Conservation (phyloP, 305 asterid genomes). For the Fraxinus angustifolia region DNA sequence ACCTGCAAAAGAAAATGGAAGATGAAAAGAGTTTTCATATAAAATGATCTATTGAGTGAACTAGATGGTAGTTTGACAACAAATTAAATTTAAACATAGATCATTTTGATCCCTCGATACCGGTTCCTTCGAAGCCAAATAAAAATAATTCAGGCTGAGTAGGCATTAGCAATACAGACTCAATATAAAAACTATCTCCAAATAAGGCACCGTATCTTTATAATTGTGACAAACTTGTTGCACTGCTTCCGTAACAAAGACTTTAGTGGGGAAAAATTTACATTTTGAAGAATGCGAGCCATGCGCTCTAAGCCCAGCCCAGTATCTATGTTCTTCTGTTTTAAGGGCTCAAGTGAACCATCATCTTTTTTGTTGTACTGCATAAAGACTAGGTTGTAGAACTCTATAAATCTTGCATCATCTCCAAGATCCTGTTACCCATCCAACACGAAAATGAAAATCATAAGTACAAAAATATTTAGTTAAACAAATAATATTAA, state of each 20-base stretch:
- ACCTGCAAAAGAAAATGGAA: slow-evolving; percentile 48
- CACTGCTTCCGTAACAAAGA: background rate
- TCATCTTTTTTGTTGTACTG: slow-evolving; percentile 86
- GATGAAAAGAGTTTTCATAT: slow-evolving; percentile 12
- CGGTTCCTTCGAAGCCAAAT: background rate
- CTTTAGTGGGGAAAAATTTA: slow-evolving; percentile 15
- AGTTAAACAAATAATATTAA: background rate
- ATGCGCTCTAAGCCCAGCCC: slow-evolving; percentile 96
- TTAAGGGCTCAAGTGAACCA: slow-evolving; percentile 94
- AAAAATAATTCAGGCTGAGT: background rate
- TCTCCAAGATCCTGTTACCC: slow-evolving; percentile 82
- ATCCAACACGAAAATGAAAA: slow-evolving; percentile 17
- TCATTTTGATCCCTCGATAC: background rate
- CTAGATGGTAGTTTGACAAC: background rate
- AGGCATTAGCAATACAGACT: background rate
- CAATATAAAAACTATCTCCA: background rate
- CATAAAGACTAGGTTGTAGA: slow-evolving; percentile 96
- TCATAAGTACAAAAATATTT: background rate
- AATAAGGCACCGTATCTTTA: background rate
- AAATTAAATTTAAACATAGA: background rate
- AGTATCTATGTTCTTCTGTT: slow-evolving; percentile 92
- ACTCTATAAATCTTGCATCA: slow-evolving; percentile 92
- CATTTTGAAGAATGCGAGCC: slow-evolving; percentile 95
- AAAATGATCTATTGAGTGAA: slow-evolving; percentile 7
- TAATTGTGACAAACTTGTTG: background rate